Conservation (phyloP, 164 flowering plant genomes). For the Paratinospora sagittata region DNA sequence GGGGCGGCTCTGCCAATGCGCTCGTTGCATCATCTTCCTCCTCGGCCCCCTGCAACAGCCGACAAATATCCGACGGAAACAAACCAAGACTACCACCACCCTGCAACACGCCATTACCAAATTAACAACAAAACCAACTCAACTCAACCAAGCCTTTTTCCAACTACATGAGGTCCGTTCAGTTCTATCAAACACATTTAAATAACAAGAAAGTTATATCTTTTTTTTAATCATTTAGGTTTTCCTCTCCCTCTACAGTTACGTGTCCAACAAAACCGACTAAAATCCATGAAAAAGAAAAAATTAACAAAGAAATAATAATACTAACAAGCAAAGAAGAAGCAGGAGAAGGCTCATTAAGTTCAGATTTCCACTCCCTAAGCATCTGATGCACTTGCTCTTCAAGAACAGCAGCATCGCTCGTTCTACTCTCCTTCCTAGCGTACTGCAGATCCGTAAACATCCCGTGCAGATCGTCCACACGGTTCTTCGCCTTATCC, state of each 20-base stretch:
- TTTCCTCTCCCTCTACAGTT: too few relatives aligned
- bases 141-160: too few relatives aligned
- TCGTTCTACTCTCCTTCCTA: slow-evolving; percentile 74
- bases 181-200: too few relatives aligned
- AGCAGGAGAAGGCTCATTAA: slow-evolving; percentile 89
- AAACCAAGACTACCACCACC: slow-evolving; percentile 72
- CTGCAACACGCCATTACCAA: slow-evolving; percentile 28
- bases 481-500: slow-evolving; percentile 86
- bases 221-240: too few relatives aligned
- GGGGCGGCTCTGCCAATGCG: slow-evolving; percentile 36
- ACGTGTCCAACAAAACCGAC: too few relatives aligned
- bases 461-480: slow-evolving; percentile 88
- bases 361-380: slow-evolving; percentile 93
- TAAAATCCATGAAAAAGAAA: not conserved
- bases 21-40: slow-evolving; percentile 71
- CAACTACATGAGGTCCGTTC: too few relatives aligned
- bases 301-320: not conserved
- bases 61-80: slow-evolving; percentile 69
- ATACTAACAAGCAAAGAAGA: slow-evolving; percentile 56
- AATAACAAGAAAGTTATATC: too few relatives aligned
- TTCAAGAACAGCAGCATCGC: slow-evolving; percentile 65
- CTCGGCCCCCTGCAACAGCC: slow-evolving; percentile 61
- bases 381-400: slow-evolving; percentile 98
- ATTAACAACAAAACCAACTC: not conserved
- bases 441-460: slow-evolving; percentile 85